Evolutionary conservation across 768 basidiomycete genomes (phyloP).

Genomic region (Mycena vitilis): DNA sequence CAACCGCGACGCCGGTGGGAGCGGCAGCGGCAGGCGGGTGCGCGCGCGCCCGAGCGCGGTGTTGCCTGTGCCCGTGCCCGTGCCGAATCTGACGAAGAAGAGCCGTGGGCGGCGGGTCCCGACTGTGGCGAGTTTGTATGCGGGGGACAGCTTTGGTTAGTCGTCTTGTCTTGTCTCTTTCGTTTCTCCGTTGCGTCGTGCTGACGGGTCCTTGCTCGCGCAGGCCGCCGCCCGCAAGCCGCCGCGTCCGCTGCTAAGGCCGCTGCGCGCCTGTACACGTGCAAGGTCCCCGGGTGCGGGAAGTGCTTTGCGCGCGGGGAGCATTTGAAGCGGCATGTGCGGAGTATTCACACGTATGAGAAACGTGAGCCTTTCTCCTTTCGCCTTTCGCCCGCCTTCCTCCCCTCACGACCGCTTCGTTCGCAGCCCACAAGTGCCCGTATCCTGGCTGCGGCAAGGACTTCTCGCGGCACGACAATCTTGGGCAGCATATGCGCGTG

Average conservation of each 20-base stretch:
- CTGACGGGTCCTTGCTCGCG: no score
- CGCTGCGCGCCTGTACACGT: slow-evolving; percentile 55
- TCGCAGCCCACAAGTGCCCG: slow-evolving; percentile 68
- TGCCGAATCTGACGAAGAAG: slow-evolving; percentile 64
- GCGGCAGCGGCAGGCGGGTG: background rate
- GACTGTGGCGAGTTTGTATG: slow-evolving; percentile 41
- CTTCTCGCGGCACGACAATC: slow-evolving; percentile 82
- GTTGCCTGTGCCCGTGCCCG: slow-evolving; percentile 57
- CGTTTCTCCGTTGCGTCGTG: no score
- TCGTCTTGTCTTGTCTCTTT: background rate
- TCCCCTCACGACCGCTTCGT: slow-evolving; percentile 20
- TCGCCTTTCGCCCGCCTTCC: background rate
- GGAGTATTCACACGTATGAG: slow-evolving; percentile 85
- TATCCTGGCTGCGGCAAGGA: slow-evolving; percentile 73
- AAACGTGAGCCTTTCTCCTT: slow-evolving; percentile 69
- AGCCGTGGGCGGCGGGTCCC: slow-evolving; percentile 62
- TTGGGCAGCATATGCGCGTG: slow-evolving; percentile 78
- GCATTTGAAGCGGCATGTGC: slow-evolving; percentile 84
- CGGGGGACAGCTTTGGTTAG: slow-evolving; percentile 10
- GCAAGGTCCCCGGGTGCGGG: slow-evolving; percentile 76
- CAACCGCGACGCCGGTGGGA: background rate
- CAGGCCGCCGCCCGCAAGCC: no score
- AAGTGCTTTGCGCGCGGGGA: slow-evolving; percentile 85
- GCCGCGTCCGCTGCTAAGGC: background rate
- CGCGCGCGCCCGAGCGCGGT: slow-evolving; percentile 40